Evolutionary conservation across 2,329 filamentous ascomycete genomes (phyloP), one percentile per base, ranked within the genome.

Genomic region (Claviceps sp.): DNA sequence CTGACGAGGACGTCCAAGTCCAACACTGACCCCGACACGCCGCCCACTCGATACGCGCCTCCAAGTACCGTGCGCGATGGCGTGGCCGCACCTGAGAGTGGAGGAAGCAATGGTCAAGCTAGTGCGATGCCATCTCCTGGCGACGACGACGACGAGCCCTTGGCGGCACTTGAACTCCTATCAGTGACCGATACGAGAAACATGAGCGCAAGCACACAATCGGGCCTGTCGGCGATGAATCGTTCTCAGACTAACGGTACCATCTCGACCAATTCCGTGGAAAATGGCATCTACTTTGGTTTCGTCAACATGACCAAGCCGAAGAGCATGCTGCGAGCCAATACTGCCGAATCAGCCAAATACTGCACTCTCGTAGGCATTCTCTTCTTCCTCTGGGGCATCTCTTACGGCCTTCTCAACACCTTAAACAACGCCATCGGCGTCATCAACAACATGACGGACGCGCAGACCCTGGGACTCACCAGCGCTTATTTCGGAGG

Each of bases 321-420:
- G 2, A 87, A 86, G 65, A 85, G 81, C 61, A 82, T 89, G 72
- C 77, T 88, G 7, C 72, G 79, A 22, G 78, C 81, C 52, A 80
- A 77, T 1, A 74, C 73, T 1, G 63, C 68, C 11, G 84, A 89
- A 56, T 86, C 84, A 0, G 70, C 86, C 57, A 85, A 82, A 56
- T 87, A 88, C 56, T 83, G 86, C 60, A 75, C 78, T 16, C 73
- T 88, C 56, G 88, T 94, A 22, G 87, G 86, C 1, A 77, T 90
- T 6, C 72, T 95, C 0, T 95, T 95, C 68, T 82, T 95, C 57
- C 71, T 95, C 2, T 95, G 88, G 89, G 90, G 90, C 0, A 85
- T 95, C 53, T 89, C 88, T 0, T 95, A 95, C 59, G 90, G 90
- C 0, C 75, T 95, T 2, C 72, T 95, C 5, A 88, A 93, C 60